phyloP scores from a whole-genome alignment of 139 green algal genomes.

The Gonium pectorale region DNA sequence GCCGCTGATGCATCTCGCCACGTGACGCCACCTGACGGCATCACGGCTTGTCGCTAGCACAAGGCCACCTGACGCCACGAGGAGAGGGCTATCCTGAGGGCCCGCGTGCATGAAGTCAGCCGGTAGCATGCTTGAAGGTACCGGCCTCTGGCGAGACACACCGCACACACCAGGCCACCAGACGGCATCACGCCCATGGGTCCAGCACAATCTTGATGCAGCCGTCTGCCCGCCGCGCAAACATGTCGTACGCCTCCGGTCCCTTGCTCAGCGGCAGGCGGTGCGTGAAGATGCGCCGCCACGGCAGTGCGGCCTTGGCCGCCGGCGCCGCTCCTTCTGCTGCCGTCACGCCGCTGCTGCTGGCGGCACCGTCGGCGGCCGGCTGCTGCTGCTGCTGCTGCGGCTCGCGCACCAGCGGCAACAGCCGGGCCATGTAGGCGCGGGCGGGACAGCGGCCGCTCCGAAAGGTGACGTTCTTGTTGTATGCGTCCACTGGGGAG shows the following conservation, averaged over 20 bases:
- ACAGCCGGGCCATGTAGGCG: conserved; percentile 46
- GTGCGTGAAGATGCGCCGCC: conserved; percentile 63
- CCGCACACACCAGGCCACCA: neutral
- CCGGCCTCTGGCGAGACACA: neutral
- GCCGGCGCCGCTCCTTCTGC: neutral
- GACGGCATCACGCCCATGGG: conserved; percentile 40
- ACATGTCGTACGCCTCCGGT: conserved; percentile 55
- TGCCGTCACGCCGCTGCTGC: neutral
- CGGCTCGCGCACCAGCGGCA: conserved; percentile 28
- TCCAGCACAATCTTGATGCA: conserved; percentile 65
- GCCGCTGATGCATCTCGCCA: too few relatives aligned
- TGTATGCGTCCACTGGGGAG: conserved; percentile 58
- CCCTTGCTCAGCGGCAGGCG: conserved; percentile 49
- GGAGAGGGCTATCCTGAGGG: too few relatives aligned
- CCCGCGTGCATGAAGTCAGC: too few relatives aligned
- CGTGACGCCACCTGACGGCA: too few relatives aligned
- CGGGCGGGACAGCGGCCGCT: conserved; percentile 53
- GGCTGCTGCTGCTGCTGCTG: conserved; percentile 7
- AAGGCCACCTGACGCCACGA: too few relatives aligned
- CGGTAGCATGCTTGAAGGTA: too few relatives aligned
- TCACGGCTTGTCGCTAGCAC: too few relatives aligned
- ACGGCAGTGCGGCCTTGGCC: neutral
- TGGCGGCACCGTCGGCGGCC: neutral
- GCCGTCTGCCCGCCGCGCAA: conserved; percentile 48
- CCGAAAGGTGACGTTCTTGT: conserved; percentile 49